These are phyloP conservation scores for Aspergillus melleus DNA, from an alignment of 2,329 filamentous ascomycete species.

Conservation along the genomic window DNA sequence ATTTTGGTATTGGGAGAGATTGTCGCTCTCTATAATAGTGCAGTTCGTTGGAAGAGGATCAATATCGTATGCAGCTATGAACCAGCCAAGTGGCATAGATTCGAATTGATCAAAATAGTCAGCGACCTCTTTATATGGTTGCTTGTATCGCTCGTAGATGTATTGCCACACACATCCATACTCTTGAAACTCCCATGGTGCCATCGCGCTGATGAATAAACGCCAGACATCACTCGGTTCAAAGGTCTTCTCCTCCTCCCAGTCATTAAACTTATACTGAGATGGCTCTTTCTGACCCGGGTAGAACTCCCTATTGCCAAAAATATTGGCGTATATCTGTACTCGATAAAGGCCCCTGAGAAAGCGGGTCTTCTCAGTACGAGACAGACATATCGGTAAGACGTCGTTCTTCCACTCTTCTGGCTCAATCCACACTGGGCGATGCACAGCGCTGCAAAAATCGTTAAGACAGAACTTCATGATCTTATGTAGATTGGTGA, in stretches of 20 bases:
- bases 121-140: constrained; percentile 6
- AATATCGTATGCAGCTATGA: not conserved
- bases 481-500: constrained; percentile 8
- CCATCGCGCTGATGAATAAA: constrained; percentile 19
- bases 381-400: constrained; percentile 12
- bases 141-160: not conserved
- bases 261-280: constrained; percentile 2
- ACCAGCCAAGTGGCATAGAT: not conserved
- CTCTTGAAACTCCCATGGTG: constrained; percentile 25
- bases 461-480: constrained; percentile 10
- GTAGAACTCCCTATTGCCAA: constrained; percentile 6
- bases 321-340: constrained; percentile 15
- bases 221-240: constrained; percentile 11
- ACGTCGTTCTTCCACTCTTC: not conserved
- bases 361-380: constrained; percentile 13
- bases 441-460: not conserved
- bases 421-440: constrained; percentile 1
- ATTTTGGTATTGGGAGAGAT: not conserved
- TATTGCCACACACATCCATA: constrained; percentile 19
- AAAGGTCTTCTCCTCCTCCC: constrained; percentile 4
- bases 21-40: not conserved
- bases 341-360: constrained; percentile 18
- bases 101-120: not conserved
- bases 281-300: not conserved
- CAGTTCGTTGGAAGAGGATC: constrained; percentile 2